Conservation (phyloP, 148 eudicot species). For the Arctostaphylos glauca region DNA sequence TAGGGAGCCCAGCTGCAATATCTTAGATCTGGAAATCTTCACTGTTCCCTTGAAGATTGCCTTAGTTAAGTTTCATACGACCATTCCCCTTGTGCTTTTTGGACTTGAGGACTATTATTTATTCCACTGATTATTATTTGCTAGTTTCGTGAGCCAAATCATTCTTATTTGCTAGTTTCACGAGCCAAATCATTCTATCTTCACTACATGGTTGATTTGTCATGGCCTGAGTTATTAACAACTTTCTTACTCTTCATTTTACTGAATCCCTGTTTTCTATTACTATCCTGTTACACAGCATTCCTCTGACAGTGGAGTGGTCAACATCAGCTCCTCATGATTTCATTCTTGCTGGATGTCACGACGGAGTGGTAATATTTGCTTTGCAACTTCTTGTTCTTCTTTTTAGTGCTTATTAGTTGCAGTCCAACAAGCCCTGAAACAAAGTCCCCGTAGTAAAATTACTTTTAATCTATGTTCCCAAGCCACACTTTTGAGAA, state of each 20-base stretch:
- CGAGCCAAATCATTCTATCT: background rate
- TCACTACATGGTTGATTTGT: background rate
- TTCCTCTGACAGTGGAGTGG: slow-evolving; percentile 92
- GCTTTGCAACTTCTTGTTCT: background rate
- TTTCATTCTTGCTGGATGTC: slow-evolving; percentile 86
- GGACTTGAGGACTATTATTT: background rate
- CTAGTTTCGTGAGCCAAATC: background rate
- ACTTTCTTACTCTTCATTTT: background rate
- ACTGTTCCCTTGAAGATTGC: background rate
- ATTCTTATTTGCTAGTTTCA: background rate
- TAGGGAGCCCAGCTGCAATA: background rate
- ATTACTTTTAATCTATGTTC: background rate
- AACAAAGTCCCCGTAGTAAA: background rate
- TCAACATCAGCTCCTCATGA: slow-evolving; percentile 78
- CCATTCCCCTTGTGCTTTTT: background rate
- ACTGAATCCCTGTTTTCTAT: slow-evolving; percentile 12
- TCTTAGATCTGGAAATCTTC: background rate
- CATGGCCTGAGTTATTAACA: background rate
- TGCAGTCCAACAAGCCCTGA: background rate
- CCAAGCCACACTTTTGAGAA: background rate
- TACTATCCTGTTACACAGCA: slow-evolving; percentile 43
- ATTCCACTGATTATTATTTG: background rate
- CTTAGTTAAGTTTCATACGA: background rate
- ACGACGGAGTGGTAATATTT: slow-evolving; percentile 86
- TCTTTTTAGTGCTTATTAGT: background rate